Conservation (phyloP, 2,329 filamentous ascomycete species). For the Aspergillus ruber region DNA sequence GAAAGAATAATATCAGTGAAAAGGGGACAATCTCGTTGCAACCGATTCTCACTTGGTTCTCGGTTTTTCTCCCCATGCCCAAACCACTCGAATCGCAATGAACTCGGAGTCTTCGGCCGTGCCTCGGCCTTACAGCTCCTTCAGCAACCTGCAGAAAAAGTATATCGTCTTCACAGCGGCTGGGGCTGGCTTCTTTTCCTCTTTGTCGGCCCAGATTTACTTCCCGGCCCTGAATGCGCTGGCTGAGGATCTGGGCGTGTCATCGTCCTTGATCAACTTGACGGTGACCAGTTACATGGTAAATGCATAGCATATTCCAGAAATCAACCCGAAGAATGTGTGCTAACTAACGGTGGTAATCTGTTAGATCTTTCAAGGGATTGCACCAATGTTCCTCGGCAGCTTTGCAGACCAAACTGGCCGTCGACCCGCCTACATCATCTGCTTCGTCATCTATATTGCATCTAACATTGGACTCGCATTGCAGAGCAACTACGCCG, state of each 20-base stretch:
- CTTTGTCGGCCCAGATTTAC: constrained; percentile 35
- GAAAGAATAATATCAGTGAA: background rate
- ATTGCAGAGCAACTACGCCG: constrained; percentile 29
- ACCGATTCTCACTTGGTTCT: background rate
- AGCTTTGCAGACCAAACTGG: constrained; percentile 41
- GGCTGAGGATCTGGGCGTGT: constrained; percentile 21
- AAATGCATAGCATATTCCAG: background rate
- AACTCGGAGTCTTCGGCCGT: constrained; percentile 3
- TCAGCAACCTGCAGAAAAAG: constrained; percentile 13
- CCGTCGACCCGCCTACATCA: constrained; percentile 40
- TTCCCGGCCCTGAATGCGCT: constrained; percentile 30
- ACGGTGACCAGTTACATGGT: constrained; percentile 29
- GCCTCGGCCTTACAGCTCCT: constrained; percentile 7
- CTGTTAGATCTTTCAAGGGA: constrained; percentile 42
- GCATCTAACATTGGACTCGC: constrained; percentile 35
- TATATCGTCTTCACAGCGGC: constrained; percentile 32
- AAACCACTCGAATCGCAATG: constrained; percentile 1
- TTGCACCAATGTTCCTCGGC: constrained; percentile 42
- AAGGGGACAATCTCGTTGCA: background rate
- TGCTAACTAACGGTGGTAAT: background rate
- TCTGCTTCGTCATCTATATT: constrained; percentile 36
- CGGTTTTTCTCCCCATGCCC: background rate
- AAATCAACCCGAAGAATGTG: background rate
- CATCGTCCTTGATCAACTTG: constrained; percentile 20
- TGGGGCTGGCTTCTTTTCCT: constrained; percentile 33